phyloP scores from a whole-genome alignment of 257 asterid genomes.

The Ligustrum vulgare region DNA sequence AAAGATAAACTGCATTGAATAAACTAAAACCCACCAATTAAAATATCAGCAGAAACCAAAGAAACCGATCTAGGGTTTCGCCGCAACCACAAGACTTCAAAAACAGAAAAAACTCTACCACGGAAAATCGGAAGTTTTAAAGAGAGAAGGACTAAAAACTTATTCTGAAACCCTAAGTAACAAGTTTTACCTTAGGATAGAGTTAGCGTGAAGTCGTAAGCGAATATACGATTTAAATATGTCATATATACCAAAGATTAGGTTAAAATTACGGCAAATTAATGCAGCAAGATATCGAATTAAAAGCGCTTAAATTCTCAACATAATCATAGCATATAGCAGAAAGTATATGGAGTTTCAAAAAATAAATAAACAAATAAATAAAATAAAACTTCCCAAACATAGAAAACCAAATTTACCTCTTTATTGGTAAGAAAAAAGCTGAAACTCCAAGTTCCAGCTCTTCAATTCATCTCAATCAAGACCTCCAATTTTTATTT shows the following conservation, averaged over 20 bases:
- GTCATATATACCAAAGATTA: slow-evolving; percentile 19
- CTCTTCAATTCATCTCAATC: not conserved
- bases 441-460: not conserved
- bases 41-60: not conserved
- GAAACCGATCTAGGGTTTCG: not conserved
- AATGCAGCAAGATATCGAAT: slow-evolving; percentile 26
- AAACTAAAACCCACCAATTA: not conserved
- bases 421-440: not conserved
- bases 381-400: not conserved
- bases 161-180: not conserved
- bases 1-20: not conserved
- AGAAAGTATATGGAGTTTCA: not conserved
- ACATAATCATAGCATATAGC: not conserved
- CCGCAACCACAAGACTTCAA: not conserved
- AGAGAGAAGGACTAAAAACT: not conserved
- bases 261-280: slow-evolving; percentile 17
- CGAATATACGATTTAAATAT: slow-evolving; percentile 14
- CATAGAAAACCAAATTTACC: not conserved
- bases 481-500: not conserved
- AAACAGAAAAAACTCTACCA: not conserved
- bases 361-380: slow-evolving; percentile 24
- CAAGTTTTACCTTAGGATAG: slow-evolving; percentile 2
- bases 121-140: not conserved
- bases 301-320: slow-evolving; percentile 6
- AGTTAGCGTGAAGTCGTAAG: slow-evolving; percentile 3